A percentile compares a stretch with the other conserved stretches of the same genome.
Conservation (phyloP, 495 filamentous ascomycete genomes). For the Podospora fimiseda region DNA sequence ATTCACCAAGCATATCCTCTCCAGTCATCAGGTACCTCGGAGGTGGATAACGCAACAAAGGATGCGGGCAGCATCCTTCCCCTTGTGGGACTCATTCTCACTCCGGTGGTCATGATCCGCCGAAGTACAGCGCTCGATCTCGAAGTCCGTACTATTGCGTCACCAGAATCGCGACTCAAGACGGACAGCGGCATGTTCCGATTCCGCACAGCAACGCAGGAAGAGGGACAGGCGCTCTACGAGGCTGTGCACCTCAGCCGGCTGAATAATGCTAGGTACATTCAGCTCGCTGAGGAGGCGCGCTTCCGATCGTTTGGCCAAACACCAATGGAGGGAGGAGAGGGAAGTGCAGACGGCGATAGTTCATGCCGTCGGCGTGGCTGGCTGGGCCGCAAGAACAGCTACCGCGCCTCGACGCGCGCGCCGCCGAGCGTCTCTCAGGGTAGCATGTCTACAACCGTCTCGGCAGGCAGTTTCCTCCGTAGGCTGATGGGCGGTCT, state of each 20-base stretch:
- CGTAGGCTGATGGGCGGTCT: constrained; percentile 44
- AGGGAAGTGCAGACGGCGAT: constrained; percentile 33
- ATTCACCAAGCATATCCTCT: constrained; percentile 34
- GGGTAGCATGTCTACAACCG: constrained; percentile 45
- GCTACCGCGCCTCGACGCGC: constrained; percentile 49
- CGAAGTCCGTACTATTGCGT: constrained; percentile 78
- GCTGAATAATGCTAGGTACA: constrained; percentile 83
- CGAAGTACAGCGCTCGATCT: constrained; percentile 89
- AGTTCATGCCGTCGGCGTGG: constrained; percentile 36
- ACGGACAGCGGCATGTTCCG: constrained; percentile 57
- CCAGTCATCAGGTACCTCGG: constrained; percentile 31
- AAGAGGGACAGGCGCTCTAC: constrained; percentile 78
- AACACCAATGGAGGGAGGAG: constrained; percentile 22
- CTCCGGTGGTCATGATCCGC: constrained; percentile 79
- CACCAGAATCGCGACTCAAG: constrained; percentile 65
- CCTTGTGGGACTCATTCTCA: constrained; percentile 74
- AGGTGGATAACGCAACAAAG: constrained; percentile 33
- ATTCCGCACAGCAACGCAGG: constrained; percentile 70
- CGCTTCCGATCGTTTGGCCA: constrained; percentile 45
- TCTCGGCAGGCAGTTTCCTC: constrained; percentile 72
- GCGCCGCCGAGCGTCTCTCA: constrained; percentile 43
- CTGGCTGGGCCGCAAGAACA: constrained; percentile 55
- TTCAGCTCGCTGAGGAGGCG: constrained; percentile 63
- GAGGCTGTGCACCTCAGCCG: constrained; percentile 73
- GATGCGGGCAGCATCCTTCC: constrained; percentile 41